Base-by-base conservation (phyloP, 2,329 filamentous ascomycete genomes). In the Fusarium floridanum region DNA sequence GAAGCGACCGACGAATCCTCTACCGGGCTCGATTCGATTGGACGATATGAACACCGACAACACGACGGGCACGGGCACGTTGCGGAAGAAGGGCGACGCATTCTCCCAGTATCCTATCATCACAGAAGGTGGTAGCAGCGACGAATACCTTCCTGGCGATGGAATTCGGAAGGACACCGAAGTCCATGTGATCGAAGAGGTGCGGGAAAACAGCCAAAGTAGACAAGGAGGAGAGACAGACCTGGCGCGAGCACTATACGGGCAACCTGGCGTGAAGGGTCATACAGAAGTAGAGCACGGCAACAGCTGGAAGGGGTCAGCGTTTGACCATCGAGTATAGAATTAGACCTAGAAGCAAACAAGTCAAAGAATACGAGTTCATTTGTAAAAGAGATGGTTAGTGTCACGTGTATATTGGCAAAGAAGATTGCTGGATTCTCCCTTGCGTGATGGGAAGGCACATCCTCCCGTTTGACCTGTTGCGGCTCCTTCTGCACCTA, bases 131-230 rank as follows among this genome's bases (percentile, higher is more conserved):
- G 61, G 53, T 27, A 64, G 62, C 24, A 74, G 71, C 27, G 41
- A 57, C n/a, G 68, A 64, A 20, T 70, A 55, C 8, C 64, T 74
- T 9, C 68, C 61, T 4, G 24, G 32, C 6, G 53, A 45, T 24
- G 69, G 66, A 2, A 73, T 74, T 39, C 64, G 71, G 6, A 75
- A 70, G 45, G 62, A 74, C 1, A 71, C 64, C 0, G 73, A 73
- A 32, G 71, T 73, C 16, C 55, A 32, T 20, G 61, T 73, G 29
- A 45, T 48, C 7, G 57, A 66, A 24, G 67, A 70, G 20, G n/a
- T 34, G 22, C 43, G 39, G 32, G 29, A 41, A 34, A 43, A 32
- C 36, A 48, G 22, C 20, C 36, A 24, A 9, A 37, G 61, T 17
- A 36, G 50, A 14, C 34, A 59, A 53, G 39, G 34, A 1, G 48